phyloP scores from a whole-genome alignment of 2,329 filamentous ascomycete genomes.

The Lachnellula subtilissima region DNA sequence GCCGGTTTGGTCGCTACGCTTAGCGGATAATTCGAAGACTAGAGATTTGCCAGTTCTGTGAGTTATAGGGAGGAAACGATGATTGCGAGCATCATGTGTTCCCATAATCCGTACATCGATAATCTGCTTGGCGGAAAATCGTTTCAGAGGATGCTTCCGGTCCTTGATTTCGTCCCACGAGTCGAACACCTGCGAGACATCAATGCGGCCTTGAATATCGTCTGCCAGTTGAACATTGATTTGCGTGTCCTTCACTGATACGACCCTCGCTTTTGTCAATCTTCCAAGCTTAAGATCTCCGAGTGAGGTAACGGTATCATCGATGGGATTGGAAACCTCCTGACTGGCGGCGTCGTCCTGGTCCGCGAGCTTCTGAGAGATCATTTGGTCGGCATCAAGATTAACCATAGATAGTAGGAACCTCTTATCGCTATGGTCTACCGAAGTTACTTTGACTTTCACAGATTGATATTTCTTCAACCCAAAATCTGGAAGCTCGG shows the following conservation, averaged over 20 bases:
- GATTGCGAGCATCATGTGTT: conserved; percentile 82
- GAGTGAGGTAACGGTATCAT: conserved; percentile 57
- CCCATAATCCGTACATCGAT: conserved; percentile 76
- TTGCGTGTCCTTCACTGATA: conserved; percentile 86
- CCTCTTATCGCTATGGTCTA: conserved; percentile 65
- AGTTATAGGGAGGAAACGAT: conserved; percentile 86
- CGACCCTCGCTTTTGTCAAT: conserved; percentile 69
- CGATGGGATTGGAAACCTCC: conserved; percentile 56
- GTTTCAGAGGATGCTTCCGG: conserved; percentile 71
- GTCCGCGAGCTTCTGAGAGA: conserved; percentile 31
- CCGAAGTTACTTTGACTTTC: conserved; percentile 63
- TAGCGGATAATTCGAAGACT: conserved; percentile 83
- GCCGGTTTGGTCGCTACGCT: conserved; percentile 53
- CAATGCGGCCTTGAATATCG: conserved; percentile 86
- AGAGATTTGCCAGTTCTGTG: conserved; percentile 74
- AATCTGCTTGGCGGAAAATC: conserved; percentile 66
- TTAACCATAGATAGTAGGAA: conserved; percentile 59
- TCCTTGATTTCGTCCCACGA: conserved; percentile 81
- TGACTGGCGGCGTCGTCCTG: conserved; percentile 33
- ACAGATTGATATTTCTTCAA: conserved; percentile 73
- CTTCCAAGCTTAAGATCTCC: conserved; percentile 71
- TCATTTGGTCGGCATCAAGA: conserved; percentile 46
- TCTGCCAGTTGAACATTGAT: conserved; percentile 86
- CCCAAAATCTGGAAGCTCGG: conserved; percentile 69
- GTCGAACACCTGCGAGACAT: conserved; percentile 87